Percentiles rank a stretch among this genome's conserved stretches.
Evolutionary conservation across 1,139 yeast genomes (phyloP).

Genomic region (Zygosaccharomyces sapae): DNA sequence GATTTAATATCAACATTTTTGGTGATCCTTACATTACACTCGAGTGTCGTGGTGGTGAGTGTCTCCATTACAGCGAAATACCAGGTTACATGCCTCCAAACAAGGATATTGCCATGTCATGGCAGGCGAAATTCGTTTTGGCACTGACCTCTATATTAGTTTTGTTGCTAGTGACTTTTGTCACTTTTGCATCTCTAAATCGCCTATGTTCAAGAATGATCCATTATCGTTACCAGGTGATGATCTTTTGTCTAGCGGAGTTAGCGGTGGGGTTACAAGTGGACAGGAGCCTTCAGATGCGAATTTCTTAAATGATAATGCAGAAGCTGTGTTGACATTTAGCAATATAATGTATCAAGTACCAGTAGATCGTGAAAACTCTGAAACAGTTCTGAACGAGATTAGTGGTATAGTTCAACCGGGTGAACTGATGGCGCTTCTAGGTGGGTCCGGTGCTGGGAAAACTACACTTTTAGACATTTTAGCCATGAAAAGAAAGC

Average conservation of each 20-base stretch:
- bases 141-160: conserved; percentile 39
- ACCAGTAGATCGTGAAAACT: conserved; percentile 34
- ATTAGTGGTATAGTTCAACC: conserved; percentile 78
- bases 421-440: conserved; percentile 86
- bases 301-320: conserved; percentile 57
- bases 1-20: conserved; percentile 84
- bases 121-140: conserved; percentile 46
- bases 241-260: conserved; percentile 17
- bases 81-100: conserved; percentile 79
- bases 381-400: conserved; percentile 51
- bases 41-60: conserved; percentile 80
- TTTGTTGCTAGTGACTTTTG: conserved; percentile 31
- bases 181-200: conserved; percentile 54
- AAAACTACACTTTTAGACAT: conserved; percentile 90
- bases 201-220: conserved; percentile 53
- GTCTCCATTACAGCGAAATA: conserved; percentile 84
- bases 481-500: conserved; percentile 77
- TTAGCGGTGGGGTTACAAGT: conserved; percentile 1
- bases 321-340: conserved; percentile 67
- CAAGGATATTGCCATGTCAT: conserved; percentile 48
- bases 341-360: conserved; percentile 65
- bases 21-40: conserved; percentile 88
- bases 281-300: conserved; percentile 39
- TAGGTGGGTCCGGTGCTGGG: conserved; percentile 99
- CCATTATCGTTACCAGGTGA: conserved; percentile 38